Evolutionary conservation across 2,329 filamentous ascomycete species (phyloP), one percentile per base, ranked within the genome.

Genomic region (Alternaria ethzedia): DNA sequence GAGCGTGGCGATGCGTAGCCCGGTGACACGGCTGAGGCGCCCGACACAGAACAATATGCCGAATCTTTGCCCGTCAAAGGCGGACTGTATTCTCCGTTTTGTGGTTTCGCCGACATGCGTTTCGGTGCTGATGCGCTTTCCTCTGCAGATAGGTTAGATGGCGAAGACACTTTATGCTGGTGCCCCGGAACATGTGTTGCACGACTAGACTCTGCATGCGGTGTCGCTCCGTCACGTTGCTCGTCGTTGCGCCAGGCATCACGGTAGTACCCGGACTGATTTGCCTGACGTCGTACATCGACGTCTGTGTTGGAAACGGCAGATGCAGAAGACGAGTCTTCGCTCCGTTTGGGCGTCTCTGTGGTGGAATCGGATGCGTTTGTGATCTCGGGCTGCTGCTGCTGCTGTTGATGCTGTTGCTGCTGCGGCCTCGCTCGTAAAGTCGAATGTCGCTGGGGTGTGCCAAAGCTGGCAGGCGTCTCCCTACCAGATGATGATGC

Each of bases 41-140:
- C 76, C 20, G 78, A 79, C 23, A 79, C 69, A 9, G 78, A 80
- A 51, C 78, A 80, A 63, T 80, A 80, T 6, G 78, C 78, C 26
- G 78, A 80, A 51, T 80, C 78, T 61, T 79, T 78, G 26, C 75
- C 76, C 6, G 76, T 77, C 61, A 74, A 65, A 6, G 72, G 74
- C n/a, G 77, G 76, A 59, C 75, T 79, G 51, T 64, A 65, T 26
- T 76, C 73, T 10, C 60, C 64, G 51, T 68, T 68, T 25, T 66
- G 54, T 54, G 57, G 32, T 57, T 68, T 64, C 26, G 59, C 45
- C 25, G 65, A 57, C 30, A 58, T 43, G 57, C 63, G 60, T 59
- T 60, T 61, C 36, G 63, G 46, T 47, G 63, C 49, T 56, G 63
- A 58, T 51, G 45, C 36, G 26, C 50, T 66, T 26, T 66, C 59